Base-by-base conservation (phyloP, 768 basidiomycete genomes). In the Phanerochaete sordida region DNA sequence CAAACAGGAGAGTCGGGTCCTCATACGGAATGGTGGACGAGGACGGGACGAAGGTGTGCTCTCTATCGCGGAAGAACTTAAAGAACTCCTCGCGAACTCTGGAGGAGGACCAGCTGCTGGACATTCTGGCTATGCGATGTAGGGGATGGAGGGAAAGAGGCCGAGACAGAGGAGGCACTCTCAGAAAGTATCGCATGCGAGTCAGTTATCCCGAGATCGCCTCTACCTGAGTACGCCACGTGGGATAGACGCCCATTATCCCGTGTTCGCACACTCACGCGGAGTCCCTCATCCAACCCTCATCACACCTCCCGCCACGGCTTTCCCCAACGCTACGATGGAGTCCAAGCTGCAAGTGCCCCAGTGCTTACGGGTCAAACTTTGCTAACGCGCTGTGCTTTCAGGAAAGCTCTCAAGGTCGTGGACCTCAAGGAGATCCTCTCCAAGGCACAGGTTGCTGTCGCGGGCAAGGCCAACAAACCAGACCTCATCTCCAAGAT, bases 11-110 rank as follows among this genome's bases (percentile, higher is more conserved):
- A 16, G 97, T 98, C 2, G 96, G 96, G 76, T 98, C 97, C 60
- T 98, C 97, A 72, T 92, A 98, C 1, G 97, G 97, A 64, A 99
- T 90, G 39, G 95, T 96, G 1, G 91, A 82, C 2, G 93, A 95
- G 30, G 92, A 95, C 7, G 90, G 89, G 56, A 95, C 91, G 71
- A 92, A 96, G 24, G 89, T 87, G 73, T 99, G 97, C 63, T 83
- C 81, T 65, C 84, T 85, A 47, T 79, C 77, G 58, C 80, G 79
- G 76, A 98, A 99, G 77, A 85, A 98, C 64, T 90, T 80, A 74
- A 98, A 93, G 79, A 93, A 99, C 61, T 91, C 86, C 66, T 95
- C 78, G 65, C 97, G 86, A 61, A 98, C 87, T 71, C 81, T 86
- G 39, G 76, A 68, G n/a, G 97, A 87, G 15, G 95, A 79, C 94